Percentiles rank a stretch among this genome's conserved stretches.
Conservation (phyloP, 2,329 filamentous ascomycete species). For the Apiospora phragmitis region DNA sequence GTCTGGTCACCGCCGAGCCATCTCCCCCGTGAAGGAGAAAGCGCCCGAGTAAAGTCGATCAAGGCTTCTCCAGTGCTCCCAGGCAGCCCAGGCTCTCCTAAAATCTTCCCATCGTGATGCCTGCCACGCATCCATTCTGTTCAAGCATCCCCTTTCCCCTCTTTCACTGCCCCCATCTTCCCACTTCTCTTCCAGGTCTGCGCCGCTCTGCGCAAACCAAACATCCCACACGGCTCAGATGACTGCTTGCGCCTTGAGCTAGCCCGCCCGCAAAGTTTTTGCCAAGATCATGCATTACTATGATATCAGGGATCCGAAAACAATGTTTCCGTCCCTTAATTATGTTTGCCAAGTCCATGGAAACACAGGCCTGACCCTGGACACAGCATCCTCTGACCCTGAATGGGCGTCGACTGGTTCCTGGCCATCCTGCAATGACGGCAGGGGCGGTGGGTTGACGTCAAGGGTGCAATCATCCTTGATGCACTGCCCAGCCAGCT, state of each 20-base stretch:
- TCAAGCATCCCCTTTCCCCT: not conserved
- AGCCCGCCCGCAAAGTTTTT: not conserved
- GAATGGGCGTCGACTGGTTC: not conserved
- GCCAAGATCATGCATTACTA: not conserved
- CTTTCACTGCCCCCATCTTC: not conserved
- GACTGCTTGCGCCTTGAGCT: not conserved
- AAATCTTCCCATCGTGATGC: not conserved
- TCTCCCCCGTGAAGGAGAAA: not conserved
- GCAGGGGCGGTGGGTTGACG: not conserved
- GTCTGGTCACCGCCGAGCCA: not conserved
- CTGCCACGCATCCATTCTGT: not conserved
- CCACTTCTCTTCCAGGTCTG: not conserved
- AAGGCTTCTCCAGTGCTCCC: not conserved
- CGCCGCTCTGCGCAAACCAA: not conserved
- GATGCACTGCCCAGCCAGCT: not conserved
- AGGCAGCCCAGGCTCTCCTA: not conserved
- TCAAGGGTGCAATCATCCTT: not conserved
- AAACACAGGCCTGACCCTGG: not conserved
- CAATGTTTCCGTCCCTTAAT: conserved; percentile 8
- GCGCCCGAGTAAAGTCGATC: not conserved
- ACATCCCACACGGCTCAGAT: not conserved
- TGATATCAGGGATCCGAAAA: not conserved
- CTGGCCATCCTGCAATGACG: not conserved
- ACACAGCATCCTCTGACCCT: not conserved
- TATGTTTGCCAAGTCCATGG: not conserved